Conservation (phyloP, 768 basidiomycete genomes). For the Leccinellum albellum region DNA sequence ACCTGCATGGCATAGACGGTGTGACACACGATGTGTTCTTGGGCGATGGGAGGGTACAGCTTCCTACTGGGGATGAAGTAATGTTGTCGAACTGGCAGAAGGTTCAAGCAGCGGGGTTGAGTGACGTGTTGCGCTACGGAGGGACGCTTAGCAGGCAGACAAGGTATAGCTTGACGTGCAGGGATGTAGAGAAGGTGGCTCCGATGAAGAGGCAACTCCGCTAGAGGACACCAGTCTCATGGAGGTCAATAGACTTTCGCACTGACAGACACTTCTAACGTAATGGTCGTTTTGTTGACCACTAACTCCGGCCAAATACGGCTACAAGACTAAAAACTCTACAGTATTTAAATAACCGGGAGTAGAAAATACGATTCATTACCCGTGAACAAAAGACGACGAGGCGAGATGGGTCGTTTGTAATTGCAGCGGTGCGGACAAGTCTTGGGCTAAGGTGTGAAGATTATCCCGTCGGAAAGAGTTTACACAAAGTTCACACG, state of each 20-base stretch:
- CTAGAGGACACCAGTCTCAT: neutral
- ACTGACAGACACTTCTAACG: too few relatives aligned
- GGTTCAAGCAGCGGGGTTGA: conserved; percentile 41
- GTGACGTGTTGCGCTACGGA: conserved; percentile 42
- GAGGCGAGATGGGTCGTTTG: too few relatives aligned
- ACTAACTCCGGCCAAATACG: too few relatives aligned
- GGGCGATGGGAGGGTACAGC: conserved; percentile 17
- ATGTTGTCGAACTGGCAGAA: conserved; percentile 57
- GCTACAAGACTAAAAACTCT: too few relatives aligned
- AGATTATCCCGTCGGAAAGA: neutral
- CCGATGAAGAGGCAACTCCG: neutral
- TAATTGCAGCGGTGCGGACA: neutral
- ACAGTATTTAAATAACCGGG: too few relatives aligned
- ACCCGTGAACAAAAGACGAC: too few relatives aligned
- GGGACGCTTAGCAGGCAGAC: conserved; percentile 51
- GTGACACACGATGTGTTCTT: conserved; percentile 46
- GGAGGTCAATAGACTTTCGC: neutral
- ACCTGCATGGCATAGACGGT: conserved; percentile 80
- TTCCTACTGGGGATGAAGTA: conserved; percentile 28
- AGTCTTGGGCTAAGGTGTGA: too few relatives aligned
- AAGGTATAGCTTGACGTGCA: conserved; percentile 82
- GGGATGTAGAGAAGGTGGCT: conserved; percentile 68
- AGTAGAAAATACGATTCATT: too few relatives aligned
- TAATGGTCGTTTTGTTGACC: too few relatives aligned
- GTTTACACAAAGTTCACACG: conserved; percentile 7